Evolutionary conservation across 2,329 filamentous ascomycete species (phyloP), one percentile per base, ranked within the genome.

Genomic region (Fusarium sp.): DNA sequence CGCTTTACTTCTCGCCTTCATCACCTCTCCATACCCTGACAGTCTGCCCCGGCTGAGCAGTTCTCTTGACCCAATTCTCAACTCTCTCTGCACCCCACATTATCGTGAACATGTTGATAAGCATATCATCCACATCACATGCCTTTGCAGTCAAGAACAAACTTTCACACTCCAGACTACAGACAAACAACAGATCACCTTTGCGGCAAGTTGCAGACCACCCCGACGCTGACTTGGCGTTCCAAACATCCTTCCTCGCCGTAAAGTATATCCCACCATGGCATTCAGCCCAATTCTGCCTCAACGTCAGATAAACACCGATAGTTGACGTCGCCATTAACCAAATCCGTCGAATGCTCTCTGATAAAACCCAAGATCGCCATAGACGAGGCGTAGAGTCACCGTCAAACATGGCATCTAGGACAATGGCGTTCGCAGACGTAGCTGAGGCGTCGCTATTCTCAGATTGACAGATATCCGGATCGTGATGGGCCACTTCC

Each of bases 1-100:
- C 4, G 8, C 15, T 34, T 5, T 18, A 34, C 55, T 44, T 25
- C 44, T 56, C 13, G 43, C 51, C 2, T 51, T 22, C 45, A 45
- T 51, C n/a, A 1, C 34, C 38, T 24, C 24, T 65, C 62, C 62
- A 65, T 5, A 65, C 27, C 6, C 4, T 24, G 1, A 59, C 16
- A 6, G 8, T 11, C 0, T 40, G 25, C 27, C 52, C 60, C 8
- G 45, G 13, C 0, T 13, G n/a, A 15, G 22, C 11, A 9, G 62
- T 65, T 6, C 62, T 45, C 3, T 53, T 52, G 34, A 59, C 30
- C 62, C 62, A 65, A 10, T 65, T 65, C 60, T 65, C 60, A 2
- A 65, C 62, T 12, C 62, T 59, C 13, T 65, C 62, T 4, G 58
- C 40, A 2, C 62, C 60, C 62, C 62, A 65, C 62, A 65, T 65